Conservation (phyloP, 345 rosid species). For the Arabis hirsuta region DNA sequence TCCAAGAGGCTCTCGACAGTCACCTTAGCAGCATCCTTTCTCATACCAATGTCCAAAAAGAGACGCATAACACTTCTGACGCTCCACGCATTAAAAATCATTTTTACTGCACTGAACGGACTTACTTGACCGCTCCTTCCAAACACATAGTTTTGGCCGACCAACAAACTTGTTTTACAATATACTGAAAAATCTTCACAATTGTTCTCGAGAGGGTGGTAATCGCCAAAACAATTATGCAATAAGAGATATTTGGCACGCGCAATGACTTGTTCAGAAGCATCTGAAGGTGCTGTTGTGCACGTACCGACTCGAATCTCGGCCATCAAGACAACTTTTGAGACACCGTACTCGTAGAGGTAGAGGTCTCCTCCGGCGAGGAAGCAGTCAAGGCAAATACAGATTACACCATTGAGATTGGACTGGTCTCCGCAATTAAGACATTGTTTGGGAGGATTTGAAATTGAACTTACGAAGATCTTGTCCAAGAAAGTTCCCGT, state of each 20-base stretch:
- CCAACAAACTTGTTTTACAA: conserved; percentile 74
- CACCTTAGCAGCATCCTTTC: conserved; percentile 51
- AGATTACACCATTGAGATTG: conserved; percentile 55
- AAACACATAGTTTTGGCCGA: conserved; percentile 53
- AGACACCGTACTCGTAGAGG: conserved; percentile 61
- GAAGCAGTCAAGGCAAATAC: conserved; percentile 76
- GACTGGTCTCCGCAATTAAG: conserved; percentile 59
- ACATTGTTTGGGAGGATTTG: conserved; percentile 56
- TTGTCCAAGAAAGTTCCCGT: conserved; percentile 68
- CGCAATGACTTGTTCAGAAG: too few species aligned
- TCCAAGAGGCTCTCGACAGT: neutral
- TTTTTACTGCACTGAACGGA: conserved; percentile 48
- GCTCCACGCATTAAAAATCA: conserved; percentile 13
- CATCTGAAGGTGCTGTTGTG: too few species aligned
- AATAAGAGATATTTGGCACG: too few species aligned
- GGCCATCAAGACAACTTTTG: conserved; percentile 52
- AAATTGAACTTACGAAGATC: conserved; percentile 54
- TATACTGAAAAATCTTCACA: conserved; percentile 83
- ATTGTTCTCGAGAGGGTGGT: conserved; percentile 45
- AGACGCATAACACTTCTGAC: conserved; percentile 45
- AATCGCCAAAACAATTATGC: too few species aligned
- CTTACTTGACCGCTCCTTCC: conserved; percentile 80
- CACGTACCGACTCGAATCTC: too few species aligned
- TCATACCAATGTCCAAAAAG: conserved; percentile 59
- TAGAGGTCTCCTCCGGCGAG: conserved; percentile 64